Base-by-base conservation (phyloP, 371 early-diverging fungal genomes). In the Rhizopus microsporus region DNA sequence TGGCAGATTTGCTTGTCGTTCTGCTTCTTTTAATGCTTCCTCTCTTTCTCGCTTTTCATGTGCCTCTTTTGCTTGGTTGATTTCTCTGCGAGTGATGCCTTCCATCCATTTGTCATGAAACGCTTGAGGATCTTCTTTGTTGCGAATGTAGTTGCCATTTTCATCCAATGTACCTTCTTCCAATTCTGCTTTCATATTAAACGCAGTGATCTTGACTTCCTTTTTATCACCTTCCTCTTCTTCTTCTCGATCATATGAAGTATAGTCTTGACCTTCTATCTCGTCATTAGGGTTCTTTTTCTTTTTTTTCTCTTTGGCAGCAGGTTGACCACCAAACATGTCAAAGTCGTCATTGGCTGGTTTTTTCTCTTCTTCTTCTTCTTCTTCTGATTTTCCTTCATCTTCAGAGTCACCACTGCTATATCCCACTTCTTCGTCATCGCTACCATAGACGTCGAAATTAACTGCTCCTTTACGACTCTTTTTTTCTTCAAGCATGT, bases 41-140 rank as follows among this genome's bases (percentile, higher is more conserved):
- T 58, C 65, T 42, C 70, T 67, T 9, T 80, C 76, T 45, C 82
- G 82, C 30, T 83, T 79, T 31, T 83, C 85, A 16, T 86, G 86
- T 1, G 94, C 95, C 16, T 71, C 78, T 43, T 78, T 80, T 4
- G 94, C 95, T 30, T 73, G 68, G 44, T 80, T 71, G 49, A 96
- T 95, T n/a, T 95, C 89, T 29, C 75, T 77, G 29, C 81, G 77
- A 0, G 91, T 83, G 9, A 95, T 72, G 7, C 88, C 93, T 16
- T 89, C 82, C 65, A 96, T 82, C 96, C 96, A 96, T 54, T 75
- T 78, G 66, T 96, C 96, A 54, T 96, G 94, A 64, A 90, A 84
- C 5, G 82, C 86, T 34, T 92, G 84, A 8, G 92, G 91, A 61
- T 96, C 96, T 30, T 80, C 78, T 55, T 89, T 87, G 64, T 86